These are phyloP conservation scores for Pholiota molesta DNA, from an alignment of 768 basidiomycete species.

Conservation along the genomic window DNA sequence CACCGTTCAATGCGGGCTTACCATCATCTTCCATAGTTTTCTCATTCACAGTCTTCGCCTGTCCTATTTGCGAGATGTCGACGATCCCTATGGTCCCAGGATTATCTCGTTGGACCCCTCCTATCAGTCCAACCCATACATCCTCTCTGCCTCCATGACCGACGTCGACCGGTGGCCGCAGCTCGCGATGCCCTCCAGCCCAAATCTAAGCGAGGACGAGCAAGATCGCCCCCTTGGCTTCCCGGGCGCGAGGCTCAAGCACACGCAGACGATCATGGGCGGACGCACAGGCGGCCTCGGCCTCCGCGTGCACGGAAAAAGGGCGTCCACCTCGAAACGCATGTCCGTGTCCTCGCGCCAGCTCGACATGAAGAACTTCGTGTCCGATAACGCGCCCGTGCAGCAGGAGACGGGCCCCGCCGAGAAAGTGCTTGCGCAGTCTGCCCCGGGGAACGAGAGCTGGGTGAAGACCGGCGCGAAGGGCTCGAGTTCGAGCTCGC, in stretches of 20 bases:
- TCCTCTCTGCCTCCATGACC: slow-evolving; percentile 76
- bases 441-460: slow-evolving; percentile 27
- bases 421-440: slow-evolving; percentile 29
- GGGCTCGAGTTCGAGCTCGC: slow-evolving; percentile 28
- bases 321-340: slow-evolving; percentile 55
- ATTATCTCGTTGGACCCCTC: slow-evolving; percentile 80
- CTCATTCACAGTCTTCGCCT: slow-evolving; percentile 86
- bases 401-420: slow-evolving; percentile 34
- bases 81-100: slow-evolving; percentile 83
- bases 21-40: slow-evolving; percentile 39
- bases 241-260: slow-evolving; percentile 65
- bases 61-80: slow-evolving; percentile 84
- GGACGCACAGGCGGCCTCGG: slow-evolving; percentile 72
- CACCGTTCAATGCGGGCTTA: not conserved
- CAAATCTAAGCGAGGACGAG: slow-evolving; percentile 75
- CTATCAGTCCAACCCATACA: slow-evolving; percentile 82
- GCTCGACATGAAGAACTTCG: slow-evolving; percentile 38
- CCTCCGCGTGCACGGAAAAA: slow-evolving; percentile 72
- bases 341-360: slow-evolving; percentile 41
- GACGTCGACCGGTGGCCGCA: slow-evolving; percentile 87
- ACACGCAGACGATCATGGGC: slow-evolving; percentile 90
- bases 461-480: slow-evolving; percentile 34
- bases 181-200: slow-evolving; percentile 69
- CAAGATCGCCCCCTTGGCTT: slow-evolving; percentile 48
- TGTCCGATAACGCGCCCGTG: slow-evolving; percentile 35